Base-by-base conservation (phyloP, 495 filamentous ascomycete genomes). In the Aspergillus conjunctus region DNA sequence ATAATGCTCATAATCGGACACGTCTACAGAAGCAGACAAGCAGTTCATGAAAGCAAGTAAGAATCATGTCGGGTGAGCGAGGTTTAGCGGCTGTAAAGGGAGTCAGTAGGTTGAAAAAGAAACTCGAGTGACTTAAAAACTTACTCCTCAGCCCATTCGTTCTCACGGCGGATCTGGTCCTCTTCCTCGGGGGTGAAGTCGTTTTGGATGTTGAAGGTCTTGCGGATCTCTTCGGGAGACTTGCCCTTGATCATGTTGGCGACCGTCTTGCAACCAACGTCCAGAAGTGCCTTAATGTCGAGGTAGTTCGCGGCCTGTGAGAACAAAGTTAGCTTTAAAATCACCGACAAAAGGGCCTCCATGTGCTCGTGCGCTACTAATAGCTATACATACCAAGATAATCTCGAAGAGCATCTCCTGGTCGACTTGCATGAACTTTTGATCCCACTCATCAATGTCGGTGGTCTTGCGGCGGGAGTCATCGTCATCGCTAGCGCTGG, bases 351-450 rank as follows among this genome's bases (percentile, higher is more conserved):
- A 32, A 1, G 26, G 11, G 20, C 5, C 9, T 20, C n/a, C 39
- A 26, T 34, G 41, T 15, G 44, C 15, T 7, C 2, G 8, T 51
- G 26, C 26, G 26, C 26, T 26, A 26, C 30, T 15, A 11, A 51
- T 46, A n/a, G 44, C 18, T n/a, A 7, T 31, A 85, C 90, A 52
- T 85, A 96, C 92, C 31, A 98, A 81, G 62, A 98, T 98, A 70
- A 98, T 98, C 80, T 98, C 94, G 62, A 98, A 98, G 1, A 98
- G 85, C 94, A 98, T 97, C 77, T 98, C 94, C 71, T 98, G 94
- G 71, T 98, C 94, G 9, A 98, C 94, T 76, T 98, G 94, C 94
- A 98, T 98, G 73, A 97, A 98, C 73, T 98, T 98, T 75, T 97
- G 94, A 66, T 98, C 94, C 94, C 94, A 98, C 77, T 98, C 94